Percentiles rank a stretch among this genome's conserved stretches.
These are phyloP conservation scores for Erythrophleum fordii DNA, from an alignment of 306 rosid genomes.

Conservation along the genomic window DNA sequence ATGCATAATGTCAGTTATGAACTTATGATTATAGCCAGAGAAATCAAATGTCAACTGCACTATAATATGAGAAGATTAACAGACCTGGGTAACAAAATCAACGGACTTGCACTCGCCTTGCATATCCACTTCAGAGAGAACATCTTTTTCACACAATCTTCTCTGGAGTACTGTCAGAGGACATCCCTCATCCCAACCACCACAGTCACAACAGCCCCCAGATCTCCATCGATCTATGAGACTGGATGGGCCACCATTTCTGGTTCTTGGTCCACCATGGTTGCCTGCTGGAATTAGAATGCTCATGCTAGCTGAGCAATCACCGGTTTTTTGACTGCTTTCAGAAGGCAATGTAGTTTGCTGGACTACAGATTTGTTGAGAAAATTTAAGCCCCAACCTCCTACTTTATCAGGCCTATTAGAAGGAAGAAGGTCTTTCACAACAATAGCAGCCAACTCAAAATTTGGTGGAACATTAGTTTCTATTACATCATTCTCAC, in stretches of 20 bases:
- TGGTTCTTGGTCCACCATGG: conserved; percentile 88
- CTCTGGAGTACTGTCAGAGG: conserved; percentile 77
- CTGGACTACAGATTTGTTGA: conserved; percentile 61
- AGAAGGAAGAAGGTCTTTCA: conserved; percentile 67
- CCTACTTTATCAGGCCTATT: conserved; percentile 56
- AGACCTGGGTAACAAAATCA: conserved; percentile 69
- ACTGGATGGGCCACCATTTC: conserved; percentile 84
- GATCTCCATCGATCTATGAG: conserved; percentile 91
- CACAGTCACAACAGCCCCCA: conserved; percentile 89
- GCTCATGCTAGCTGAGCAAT: conserved; percentile 69
- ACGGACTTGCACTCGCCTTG: conserved; percentile 71
- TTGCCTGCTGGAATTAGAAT: conserved; percentile 85
- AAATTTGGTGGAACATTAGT: conserved; percentile 68
- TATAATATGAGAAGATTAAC: conserved; percentile 24
- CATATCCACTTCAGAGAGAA: conserved; percentile 43
- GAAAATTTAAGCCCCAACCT: conserved; percentile 98
- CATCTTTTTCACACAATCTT: conserved; percentile 48
- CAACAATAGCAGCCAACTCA: conserved; percentile 83
- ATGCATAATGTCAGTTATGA: background rate
- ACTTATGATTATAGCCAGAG: conserved; percentile 1
- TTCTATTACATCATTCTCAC: conserved; percentile 44
- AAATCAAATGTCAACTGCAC: conserved; percentile 21
- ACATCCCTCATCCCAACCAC: conserved; percentile 99
- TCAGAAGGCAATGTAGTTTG: conserved; percentile 45
- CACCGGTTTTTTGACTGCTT: conserved; percentile 52